phyloP scores from a whole-genome alignment of 2,329 filamentous ascomycete genomes.

The Bipolaris bicolor region DNA sequence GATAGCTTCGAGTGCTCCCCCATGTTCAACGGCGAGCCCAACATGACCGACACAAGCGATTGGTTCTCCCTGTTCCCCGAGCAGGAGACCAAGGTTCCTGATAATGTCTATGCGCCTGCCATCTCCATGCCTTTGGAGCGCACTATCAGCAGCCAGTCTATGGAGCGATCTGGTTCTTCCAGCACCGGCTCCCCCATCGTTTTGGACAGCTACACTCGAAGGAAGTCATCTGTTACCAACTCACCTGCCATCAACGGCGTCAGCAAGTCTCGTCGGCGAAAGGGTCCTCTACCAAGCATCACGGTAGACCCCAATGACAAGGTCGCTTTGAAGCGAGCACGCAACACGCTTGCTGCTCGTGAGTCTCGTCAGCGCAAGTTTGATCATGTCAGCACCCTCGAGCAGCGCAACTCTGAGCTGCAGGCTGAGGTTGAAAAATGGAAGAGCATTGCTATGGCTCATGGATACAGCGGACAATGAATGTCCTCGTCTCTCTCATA shows the following conservation, averaged over 20 bases:
- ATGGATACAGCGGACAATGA: slow-evolving; percentile 48
- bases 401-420: slow-evolving; percentile 73
- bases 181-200: slow-evolving; percentile 47
- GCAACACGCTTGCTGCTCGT: slow-evolving; percentile 90
- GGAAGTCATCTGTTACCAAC: slow-evolving; percentile 51
- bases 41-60: slow-evolving; percentile 61
- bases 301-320: slow-evolving; percentile 75
- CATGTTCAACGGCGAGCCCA: slow-evolving; percentile 65
- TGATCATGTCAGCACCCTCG: slow-evolving; percentile 74
- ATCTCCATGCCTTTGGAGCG: slow-evolving; percentile 49
- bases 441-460: slow-evolving; percentile 49
- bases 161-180: slow-evolving; percentile 45
- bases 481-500: slow-evolving; percentile 35
- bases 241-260: slow-evolving; percentile 71
- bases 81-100: slow-evolving; percentile 42
- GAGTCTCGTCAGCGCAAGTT: slow-evolving; percentile 91
- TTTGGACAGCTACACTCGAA: slow-evolving; percentile 45
- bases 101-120: slow-evolving; percentile 32
- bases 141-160: slow-evolving; percentile 47
- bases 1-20: slow-evolving; percentile 80
- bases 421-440: slow-evolving; percentile 58
- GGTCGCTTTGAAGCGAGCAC: slow-evolving; percentile 87
- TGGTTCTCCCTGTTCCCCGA: slow-evolving; percentile 80
- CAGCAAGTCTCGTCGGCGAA: slow-evolving; percentile 70
- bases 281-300: slow-evolving; percentile 82